These are phyloP conservation scores for Ophiocordyceps unilateralis DNA, from an alignment of 2,329 filamentous ascomycete genomes.

Conservation along the genomic window DNA sequence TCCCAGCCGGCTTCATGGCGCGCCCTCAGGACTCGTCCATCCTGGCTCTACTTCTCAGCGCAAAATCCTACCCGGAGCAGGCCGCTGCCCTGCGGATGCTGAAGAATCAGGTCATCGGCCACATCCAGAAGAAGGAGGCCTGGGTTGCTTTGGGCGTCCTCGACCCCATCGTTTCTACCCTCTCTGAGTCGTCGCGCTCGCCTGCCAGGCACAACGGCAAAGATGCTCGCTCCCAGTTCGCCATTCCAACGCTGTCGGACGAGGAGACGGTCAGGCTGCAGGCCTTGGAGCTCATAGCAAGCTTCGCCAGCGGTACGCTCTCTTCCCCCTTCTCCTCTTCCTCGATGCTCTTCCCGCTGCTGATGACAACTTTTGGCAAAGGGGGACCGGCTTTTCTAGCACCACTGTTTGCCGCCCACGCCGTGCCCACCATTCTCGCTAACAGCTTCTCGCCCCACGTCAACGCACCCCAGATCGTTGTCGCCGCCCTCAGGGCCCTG, in stretches of 20 bases:
- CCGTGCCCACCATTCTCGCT: constrained; percentile 52
- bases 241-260: constrained; percentile 28
- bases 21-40: constrained; percentile 33
- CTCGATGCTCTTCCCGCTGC: not conserved
- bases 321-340: not conserved
- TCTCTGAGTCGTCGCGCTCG: constrained; percentile 17
- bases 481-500: constrained; percentile 58
- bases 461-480: constrained; percentile 47
- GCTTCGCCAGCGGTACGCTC: constrained; percentile 61
- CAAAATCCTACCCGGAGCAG: constrained; percentile 33
- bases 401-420: constrained; percentile 51
- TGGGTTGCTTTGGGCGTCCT: constrained; percentile 58
- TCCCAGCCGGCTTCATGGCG: constrained; percentile 27
- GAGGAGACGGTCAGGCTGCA: constrained; percentile 57
- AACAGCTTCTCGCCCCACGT: constrained; percentile 48
- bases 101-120: constrained; percentile 82
- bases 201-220: constrained; percentile 20
- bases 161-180: constrained; percentile 33
- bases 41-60: constrained; percentile 37
- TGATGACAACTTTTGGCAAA: constrained; percentile 26
- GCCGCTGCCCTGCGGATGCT: constrained; percentile 49
- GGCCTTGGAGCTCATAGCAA: constrained; percentile 69
- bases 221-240: constrained; percentile 15
- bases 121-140: constrained; percentile 69
- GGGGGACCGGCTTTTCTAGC: constrained; percentile 65